phyloP scores from a whole-genome alignment of 2,329 filamentous ascomycete genomes.

The Ceratocystis lukuohia region DNA sequence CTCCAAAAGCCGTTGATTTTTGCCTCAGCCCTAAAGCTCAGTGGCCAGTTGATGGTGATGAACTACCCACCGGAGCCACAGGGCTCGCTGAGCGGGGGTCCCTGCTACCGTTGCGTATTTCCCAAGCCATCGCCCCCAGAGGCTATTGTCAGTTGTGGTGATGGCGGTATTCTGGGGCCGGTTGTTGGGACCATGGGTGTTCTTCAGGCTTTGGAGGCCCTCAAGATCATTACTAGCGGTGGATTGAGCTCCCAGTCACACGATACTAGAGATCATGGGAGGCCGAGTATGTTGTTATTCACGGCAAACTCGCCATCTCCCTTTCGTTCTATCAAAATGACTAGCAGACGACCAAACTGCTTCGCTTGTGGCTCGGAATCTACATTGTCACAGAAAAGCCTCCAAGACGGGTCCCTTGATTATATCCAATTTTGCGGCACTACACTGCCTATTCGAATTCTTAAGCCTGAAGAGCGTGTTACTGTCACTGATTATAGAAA shows the following conservation, averaged over 20 bases:
- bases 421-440: constrained; percentile 80
- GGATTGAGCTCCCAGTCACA: constrained; percentile 20
- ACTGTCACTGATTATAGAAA: constrained; percentile 44
- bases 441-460: constrained; percentile 35
- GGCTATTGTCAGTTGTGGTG: constrained; percentile 73
- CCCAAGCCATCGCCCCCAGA: constrained; percentile 74
- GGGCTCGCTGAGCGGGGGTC: constrained; percentile 47
- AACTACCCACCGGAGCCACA: constrained; percentile 60
- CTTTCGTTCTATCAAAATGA: constrained; percentile 66
- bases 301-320: constrained; percentile 31
- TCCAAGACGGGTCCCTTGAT: constrained; percentile 56
- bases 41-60: constrained; percentile 79
- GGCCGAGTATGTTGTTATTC: constrained; percentile 34
- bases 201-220: constrained; percentile 75
- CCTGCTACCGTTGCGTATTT: constrained; percentile 91
- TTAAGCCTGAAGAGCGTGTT: constrained; percentile 54
- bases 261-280: background rate
- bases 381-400: constrained; percentile 46
- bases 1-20: constrained; percentile 69
- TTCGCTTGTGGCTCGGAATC: constrained; percentile 57
- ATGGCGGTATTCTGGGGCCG: constrained; percentile 83
- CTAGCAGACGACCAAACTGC: constrained; percentile 55
- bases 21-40: constrained; percentile 74
- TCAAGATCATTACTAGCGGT: constrained; percentile 57
- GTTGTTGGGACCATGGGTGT: constrained; percentile 91